Base-by-base conservation (phyloP, 1,284 basidiomycete species). In the Lentinula novae-zelandiae region DNA sequence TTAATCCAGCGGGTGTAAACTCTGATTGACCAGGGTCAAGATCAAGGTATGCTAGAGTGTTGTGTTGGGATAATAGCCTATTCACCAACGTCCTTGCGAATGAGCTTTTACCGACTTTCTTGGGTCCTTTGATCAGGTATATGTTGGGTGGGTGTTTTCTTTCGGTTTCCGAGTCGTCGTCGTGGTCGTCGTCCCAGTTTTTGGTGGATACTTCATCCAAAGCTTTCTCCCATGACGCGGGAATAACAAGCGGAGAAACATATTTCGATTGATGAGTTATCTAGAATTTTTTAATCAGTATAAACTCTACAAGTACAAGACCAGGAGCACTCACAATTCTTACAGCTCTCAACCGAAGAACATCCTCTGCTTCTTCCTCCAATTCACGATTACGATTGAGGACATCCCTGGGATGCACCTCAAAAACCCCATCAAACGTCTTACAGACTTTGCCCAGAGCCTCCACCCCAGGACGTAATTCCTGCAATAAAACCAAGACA, bases 11-110 rank as follows among this genome's bases (percentile, higher is more conserved):
- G 2, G 93, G 89, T 0, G 90, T 91, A 71, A 98, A 97, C 72
- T 98, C 95, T 7, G 93, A 91, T 74, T 99, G 96, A 9, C 96
- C 96, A 2, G 95, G 68, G 74, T 98, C 96, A 61, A 92, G 92
- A 70, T 98, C 96, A 5, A 99, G 81, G 72, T 87, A 97, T 0
- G 94, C 95, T 2, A 98, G 93, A 17, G 80, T 81, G 22, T 78
- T 79, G 71, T 87, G 90, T 40, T 90, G 89, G 62, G 12, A 57
- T 7, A 46, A 34, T 20, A 98, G 75, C 5, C 76, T 75, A 69
- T 98, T 96, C n/a, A 92, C 71, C 2, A 93, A 69, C 4, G 86
- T 85, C 53, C 90, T 80, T 0, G 90, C 85, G 66, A 98, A 88
- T 0, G 93, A 92, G 64, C 93, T 96, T 74, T 99, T 98, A 0